These are phyloP conservation scores for Fraxinus floribunda DNA, from an alignment of 305 asterid genomes.

Conservation along the genomic window DNA sequence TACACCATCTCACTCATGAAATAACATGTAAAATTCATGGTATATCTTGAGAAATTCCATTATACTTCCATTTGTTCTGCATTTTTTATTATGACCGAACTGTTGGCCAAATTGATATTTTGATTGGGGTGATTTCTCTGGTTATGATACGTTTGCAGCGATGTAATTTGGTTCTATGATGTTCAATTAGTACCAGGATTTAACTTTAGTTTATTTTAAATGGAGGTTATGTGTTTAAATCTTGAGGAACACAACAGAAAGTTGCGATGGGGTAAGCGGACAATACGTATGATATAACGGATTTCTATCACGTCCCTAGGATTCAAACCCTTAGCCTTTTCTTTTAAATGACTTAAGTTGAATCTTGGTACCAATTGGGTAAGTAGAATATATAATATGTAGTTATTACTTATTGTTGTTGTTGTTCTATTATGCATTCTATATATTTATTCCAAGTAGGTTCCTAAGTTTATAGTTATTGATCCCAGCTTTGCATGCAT, in stretches of 20 bases:
- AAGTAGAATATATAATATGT: not conserved
- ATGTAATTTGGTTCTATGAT: not conserved
- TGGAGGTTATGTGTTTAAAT: too few species aligned
- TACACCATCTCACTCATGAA: not conserved
- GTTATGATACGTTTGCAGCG: not conserved
- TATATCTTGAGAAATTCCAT: not conserved
- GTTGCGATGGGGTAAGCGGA: too few species aligned
- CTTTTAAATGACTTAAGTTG: too few species aligned
- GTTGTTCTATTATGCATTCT: not conserved
- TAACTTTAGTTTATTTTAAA: too few species aligned
- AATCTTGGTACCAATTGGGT: too few species aligned
- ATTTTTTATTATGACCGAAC: not conserved
- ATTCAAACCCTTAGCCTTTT: too few species aligned
- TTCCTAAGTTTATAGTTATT: constrained; percentile 4
- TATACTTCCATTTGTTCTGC: not conserved
- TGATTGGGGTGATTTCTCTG: not conserved
- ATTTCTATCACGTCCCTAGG: too few species aligned
- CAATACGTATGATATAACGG: too few species aligned
- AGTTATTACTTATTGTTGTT: not conserved
- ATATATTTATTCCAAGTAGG: not conserved
- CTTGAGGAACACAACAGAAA: too few species aligned
- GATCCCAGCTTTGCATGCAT: constrained; percentile 21
- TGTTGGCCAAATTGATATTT: not conserved
- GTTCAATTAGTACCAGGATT: too few species aligned
- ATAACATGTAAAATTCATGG: not conserved